Conservation (phyloP, 768 basidiomycete genomes). For the Rhodotorula sphaerocarpa region DNA sequence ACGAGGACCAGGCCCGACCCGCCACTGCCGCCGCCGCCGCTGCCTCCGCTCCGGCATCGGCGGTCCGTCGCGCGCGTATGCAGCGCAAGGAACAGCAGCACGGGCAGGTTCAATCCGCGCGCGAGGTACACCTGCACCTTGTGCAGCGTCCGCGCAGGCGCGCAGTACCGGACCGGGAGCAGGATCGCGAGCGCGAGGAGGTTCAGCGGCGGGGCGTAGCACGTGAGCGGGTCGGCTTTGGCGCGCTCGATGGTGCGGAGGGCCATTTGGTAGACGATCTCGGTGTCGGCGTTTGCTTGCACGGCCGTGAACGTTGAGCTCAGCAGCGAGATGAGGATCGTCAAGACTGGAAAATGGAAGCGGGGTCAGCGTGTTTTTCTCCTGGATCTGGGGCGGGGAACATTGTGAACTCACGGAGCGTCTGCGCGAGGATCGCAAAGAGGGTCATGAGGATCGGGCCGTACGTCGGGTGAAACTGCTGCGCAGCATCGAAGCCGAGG, state of each 20-base stretch:
- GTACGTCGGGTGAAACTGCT: constrained; percentile 29
- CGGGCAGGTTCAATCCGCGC: constrained; percentile 18
- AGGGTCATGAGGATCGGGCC: constrained; percentile 34
- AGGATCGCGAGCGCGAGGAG: constrained; percentile 75
- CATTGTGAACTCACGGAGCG: constrained; percentile 17
- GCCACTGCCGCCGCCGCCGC: too few species aligned
- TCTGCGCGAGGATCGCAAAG: constrained; percentile 20
- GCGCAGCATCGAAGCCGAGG: constrained; percentile 35
- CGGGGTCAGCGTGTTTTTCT: background rate
- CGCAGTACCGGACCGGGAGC: constrained; percentile 72
- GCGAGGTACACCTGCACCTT: constrained; percentile 23
- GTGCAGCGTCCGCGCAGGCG: constrained; percentile 55
- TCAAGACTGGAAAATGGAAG: constrained; percentile 62
- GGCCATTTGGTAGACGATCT: constrained; percentile 33
- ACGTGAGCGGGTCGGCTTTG: constrained; percentile 41
- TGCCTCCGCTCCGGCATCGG: background rate
- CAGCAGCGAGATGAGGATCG: constrained; percentile 56
- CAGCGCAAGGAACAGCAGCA: constrained; percentile 26
- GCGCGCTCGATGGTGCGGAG: constrained; percentile 72
- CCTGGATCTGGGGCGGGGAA: constrained; percentile 1
- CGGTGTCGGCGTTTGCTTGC: constrained; percentile 65
- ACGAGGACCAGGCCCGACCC: background rate
- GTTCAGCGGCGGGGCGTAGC: constrained; percentile 75
- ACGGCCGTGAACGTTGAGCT: constrained; percentile 92
- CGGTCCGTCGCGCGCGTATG: background rate